These are phyloP conservation scores for Nitzschia sp. DNA, from an alignment of 108 stramenopile species.

Conservation along the genomic window DNA sequence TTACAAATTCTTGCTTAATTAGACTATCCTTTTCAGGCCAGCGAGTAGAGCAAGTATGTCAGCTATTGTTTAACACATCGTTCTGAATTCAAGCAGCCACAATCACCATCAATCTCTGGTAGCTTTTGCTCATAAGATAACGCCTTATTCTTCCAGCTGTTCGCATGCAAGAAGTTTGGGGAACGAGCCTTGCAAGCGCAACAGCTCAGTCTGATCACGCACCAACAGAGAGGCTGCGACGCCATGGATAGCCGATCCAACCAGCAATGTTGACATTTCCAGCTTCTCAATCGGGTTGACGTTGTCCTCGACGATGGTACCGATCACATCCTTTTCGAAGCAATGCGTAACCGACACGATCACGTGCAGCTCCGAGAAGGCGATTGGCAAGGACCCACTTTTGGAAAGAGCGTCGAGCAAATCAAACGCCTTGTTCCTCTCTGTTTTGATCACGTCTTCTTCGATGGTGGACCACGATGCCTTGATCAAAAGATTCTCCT, in stretches of 20 bases:
- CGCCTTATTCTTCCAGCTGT: too few relatives aligned
- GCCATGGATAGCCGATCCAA: conserved; percentile 64
- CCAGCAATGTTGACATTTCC: conserved; percentile 74
- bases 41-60: too few relatives aligned
- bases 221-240: conserved; percentile 11
- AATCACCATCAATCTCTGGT: too few relatives aligned
- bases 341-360: conserved; percentile 84
- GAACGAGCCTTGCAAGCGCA: conserved; percentile 18
- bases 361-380: conserved; percentile 77
- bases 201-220: conserved; percentile 1
- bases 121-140: too few relatives aligned
- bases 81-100: too few relatives aligned
- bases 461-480: conserved; percentile 7
- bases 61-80: too few relatives aligned
- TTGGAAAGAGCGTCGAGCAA: conserved; percentile 83
- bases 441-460: conserved; percentile 27
- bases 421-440: conserved; percentile 84
- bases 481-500: conserved; percentile 51
- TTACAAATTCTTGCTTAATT: too few relatives aligned
- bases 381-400: conserved; percentile 76
- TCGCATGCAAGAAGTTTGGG: conserved; percentile 12
- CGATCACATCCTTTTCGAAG: conserved; percentile 82
- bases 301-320: conserved; percentile 79
- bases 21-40: too few relatives aligned
- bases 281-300: conserved; percentile 88